Base-by-base conservation (phyloP, 225 moss, liverwort and hornwort genomes). In the Bryum argenteum region DNA sequence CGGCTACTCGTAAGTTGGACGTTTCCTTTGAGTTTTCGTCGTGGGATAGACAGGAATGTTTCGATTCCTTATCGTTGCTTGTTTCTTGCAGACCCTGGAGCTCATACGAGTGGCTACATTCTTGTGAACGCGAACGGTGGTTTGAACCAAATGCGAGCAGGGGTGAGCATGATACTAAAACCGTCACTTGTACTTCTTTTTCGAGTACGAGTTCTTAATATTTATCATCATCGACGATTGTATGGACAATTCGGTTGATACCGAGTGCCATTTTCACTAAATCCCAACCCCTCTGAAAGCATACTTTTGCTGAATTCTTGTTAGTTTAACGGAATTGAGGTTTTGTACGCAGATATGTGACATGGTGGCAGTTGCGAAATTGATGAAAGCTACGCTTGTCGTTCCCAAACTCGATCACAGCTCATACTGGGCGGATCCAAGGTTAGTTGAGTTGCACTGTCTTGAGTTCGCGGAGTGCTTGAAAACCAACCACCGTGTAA, bases 381-480 rank as follows among this genome's bases (percentile, higher is more conserved):
- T 97, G n/a, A 94, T 97, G 97, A 92, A 92, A 72, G 93, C 93
- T 74, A 92, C 93, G 3, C 87, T 97, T 20, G 91, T 97, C 65
- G 91, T 97, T 38, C 97, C 97, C 56, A 72, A 86, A 71, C 93
- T 97, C 57, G 97, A 97, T 74, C 93, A 94, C 64, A 94, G 97
- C 80, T 97, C 97, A 14, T 97, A 94, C 75, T 97, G 97, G 97
- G 89, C 90, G 40, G 97, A 97, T 77, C 87, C 90, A 68, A 97
- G 96, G 96, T 93, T 20, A 74, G 80, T 56, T 3, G 26, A 61
- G 47, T 56, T 24, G 52, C 20, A 24, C 52, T 52, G 52, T 41
- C 18, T 15, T 50, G 33, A 33, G 23, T 75, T 52, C 19, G 16
- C 28, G n/a, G 24, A 44, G 42, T 61, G 14, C 48, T 6, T 6